Evolutionary conservation across 78 protist species (phyloP).

Genomic region (Dictyostelium discoideum): dicty_2.7 NC_007088.5:5482501-5483000

Average conservation of each 20-base stretch:
- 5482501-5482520: constrained; percentile 80
- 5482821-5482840: constrained; percentile 83
- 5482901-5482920: constrained; percentile 63
- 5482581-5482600: background rate
- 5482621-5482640: constrained; percentile 78
- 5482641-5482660: constrained; percentile 78
- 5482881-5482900: constrained; percentile 79
- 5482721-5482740: constrained; percentile 72
- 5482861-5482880: constrained; percentile 78
- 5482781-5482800: constrained; percentile 63
- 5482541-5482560: no score
- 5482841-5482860: constrained; percentile 66
- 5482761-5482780: constrained; percentile 69
- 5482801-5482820: constrained; percentile 81
- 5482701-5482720: constrained; percentile 75
- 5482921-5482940: background rate
- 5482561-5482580: background rate
- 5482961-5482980: background rate
- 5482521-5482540: background rate
- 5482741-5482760: constrained; percentile 82
- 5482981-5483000: background rate
- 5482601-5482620: constrained; percentile 22
- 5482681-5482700: constrained; percentile 81
- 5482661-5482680: constrained; percentile 75
- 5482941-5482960: constrained; percentile 6